A percentile compares a stretch with the other conserved stretches of the same genome.
These are phyloP conservation scores for Aspergillus alliaceus DNA, from an alignment of 2,329 filamentous ascomycete genomes.

Conservation along the genomic window DNA sequence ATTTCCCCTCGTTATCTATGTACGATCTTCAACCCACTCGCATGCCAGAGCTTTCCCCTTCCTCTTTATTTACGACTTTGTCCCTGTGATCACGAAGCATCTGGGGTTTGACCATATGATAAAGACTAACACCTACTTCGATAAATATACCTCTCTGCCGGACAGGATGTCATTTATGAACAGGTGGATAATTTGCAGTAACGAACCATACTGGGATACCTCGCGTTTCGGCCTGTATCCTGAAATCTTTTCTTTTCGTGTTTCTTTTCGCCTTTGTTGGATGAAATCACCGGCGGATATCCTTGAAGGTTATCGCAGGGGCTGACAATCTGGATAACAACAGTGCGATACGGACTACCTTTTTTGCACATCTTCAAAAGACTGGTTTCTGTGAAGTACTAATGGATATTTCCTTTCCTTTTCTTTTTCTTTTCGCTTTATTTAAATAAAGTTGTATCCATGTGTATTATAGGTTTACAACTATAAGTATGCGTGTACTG, in stretches of 20 bases:
- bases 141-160: constrained; percentile 3
- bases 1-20: not conserved
- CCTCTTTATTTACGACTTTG: constrained; percentile 2
- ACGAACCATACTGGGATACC: not conserved
- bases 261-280: constrained; percentile 7
- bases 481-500: not conserved
- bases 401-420: constrained; percentile 1
- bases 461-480: constrained; percentile 7
- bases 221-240: not conserved
- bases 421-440: not conserved
- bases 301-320: constrained; percentile 3
- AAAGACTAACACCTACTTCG: not conserved
- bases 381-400: not conserved
- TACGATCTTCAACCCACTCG: not conserved
- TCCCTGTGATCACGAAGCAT: not conserved
- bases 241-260: not conserved
- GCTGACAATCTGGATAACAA: constrained; percentile 3
- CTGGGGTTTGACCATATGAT: constrained; percentile 1
- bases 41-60: not conserved
- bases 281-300: not conserved
- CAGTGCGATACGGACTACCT: not conserved
- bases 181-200: not conserved
- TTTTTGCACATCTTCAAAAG: not conserved
- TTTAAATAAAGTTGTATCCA: constrained; percentile 1
- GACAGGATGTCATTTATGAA: not conserved